Conservation (phyloP, 1,284 basidiomycete genomes). For the Sanghuangporus sanghuang region DNA sequence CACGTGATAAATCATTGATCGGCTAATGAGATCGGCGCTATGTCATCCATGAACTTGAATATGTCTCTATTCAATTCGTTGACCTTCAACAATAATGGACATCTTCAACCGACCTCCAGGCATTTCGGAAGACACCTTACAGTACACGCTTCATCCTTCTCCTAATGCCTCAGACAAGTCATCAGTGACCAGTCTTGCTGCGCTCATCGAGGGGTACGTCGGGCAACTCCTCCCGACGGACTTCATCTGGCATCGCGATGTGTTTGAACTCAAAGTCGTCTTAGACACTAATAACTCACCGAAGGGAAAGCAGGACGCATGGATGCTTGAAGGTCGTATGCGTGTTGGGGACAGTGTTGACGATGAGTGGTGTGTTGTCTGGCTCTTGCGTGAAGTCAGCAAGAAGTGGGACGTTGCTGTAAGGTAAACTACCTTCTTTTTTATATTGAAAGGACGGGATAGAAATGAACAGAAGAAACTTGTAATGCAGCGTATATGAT, state of each 20-base stretch:
- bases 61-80: neutral
- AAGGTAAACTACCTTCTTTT: conserved; percentile 41
- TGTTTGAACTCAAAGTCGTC: conserved; percentile 75
- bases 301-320: conserved; percentile 30
- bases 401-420: conserved; percentile 73
- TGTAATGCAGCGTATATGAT: conserved; percentile 62
- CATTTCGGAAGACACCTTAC: conserved; percentile 82
- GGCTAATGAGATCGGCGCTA: neutral
- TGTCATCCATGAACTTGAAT: neutral
- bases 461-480: conserved; percentile 13
- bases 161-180: conserved; percentile 44
- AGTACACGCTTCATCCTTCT: conserved; percentile 68
- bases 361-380: conserved; percentile 94
- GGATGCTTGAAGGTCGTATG: conserved; percentile 71
- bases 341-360: conserved; percentile 91
- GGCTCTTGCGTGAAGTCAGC: conserved; percentile 77
- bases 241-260: conserved; percentile 87
- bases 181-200: conserved; percentile 62
- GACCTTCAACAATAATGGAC: conserved; percentile 25
- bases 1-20: neutral
- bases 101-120: conserved; percentile 68
- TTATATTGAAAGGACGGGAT: conserved; percentile 7
- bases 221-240: conserved; percentile 49
- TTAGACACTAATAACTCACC: conserved; percentile 15
- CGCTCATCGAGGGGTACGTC: conserved; percentile 60